Conservation (phyloP, 805 yeast species). For the Brettanomyces nanus region DNA sequence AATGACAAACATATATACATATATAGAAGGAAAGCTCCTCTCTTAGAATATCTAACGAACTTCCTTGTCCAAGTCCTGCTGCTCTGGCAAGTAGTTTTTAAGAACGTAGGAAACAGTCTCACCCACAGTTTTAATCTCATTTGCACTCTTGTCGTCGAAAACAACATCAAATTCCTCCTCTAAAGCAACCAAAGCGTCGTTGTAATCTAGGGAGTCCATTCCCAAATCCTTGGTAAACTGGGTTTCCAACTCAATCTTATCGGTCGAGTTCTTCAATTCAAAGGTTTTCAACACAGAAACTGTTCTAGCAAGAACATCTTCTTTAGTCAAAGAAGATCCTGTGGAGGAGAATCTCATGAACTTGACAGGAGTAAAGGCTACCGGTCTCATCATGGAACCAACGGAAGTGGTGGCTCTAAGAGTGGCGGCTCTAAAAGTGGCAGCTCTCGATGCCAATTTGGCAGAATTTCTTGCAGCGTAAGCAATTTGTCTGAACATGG, state of each 20-base stretch:
- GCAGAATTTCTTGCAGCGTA: constrained; percentile 11
- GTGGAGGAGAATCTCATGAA: constrained; percentile 28
- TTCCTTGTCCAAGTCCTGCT: constrained; percentile 28
- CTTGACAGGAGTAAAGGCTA: constrained; percentile 9
- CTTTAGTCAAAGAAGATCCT: constrained; percentile 58
- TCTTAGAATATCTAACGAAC: constrained; percentile 21
- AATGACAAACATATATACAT: too few species aligned
- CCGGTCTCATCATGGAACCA: constrained; percentile 3
- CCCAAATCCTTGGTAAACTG: constrained; percentile 65
- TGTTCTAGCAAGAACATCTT: constrained; percentile 77
- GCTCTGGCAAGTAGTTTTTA: constrained; percentile 26
- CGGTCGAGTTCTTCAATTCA: constrained; percentile 21
- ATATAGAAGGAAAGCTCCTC: not conserved
- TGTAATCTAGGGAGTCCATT: constrained; percentile 90
- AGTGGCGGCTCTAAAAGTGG: constrained; percentile 8
- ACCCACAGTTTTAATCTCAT: constrained; percentile 53
- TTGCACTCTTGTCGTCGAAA: constrained; percentile 38
- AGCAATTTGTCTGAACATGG: constrained; percentile 16
- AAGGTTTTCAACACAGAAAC: constrained; percentile 66
- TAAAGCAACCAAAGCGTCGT: constrained; percentile 91
- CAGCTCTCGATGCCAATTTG: not conserved
- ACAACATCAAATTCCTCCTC: constrained; percentile 73
- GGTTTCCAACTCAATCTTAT: constrained; percentile 29
- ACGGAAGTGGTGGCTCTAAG: too few species aligned
- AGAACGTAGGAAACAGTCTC: constrained; percentile 50